These are phyloP conservation scores for Lachnellula arida DNA, from an alignment of 2,329 filamentous ascomycete genomes.

Conservation along the genomic window DNA sequence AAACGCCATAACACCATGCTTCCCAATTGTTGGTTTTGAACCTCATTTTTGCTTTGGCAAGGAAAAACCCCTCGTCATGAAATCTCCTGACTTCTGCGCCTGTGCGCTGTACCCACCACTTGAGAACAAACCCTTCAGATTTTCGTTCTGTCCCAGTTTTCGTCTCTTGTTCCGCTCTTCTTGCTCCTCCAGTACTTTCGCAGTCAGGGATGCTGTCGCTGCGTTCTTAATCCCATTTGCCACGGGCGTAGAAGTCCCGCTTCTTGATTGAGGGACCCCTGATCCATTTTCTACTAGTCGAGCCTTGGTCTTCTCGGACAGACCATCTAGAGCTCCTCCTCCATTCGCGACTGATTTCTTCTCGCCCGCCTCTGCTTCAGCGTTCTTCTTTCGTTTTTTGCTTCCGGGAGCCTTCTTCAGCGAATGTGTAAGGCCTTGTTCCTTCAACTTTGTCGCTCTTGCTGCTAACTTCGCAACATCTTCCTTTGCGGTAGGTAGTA, in stretches of 20 bases:
- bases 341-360: constrained; percentile 13
- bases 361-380: constrained; percentile 38
- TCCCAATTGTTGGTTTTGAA: neutral
- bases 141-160: constrained; percentile 58
- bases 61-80: constrained; percentile 55
- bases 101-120: constrained; percentile 38
- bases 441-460: constrained; percentile 63
- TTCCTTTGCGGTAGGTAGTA: constrained; percentile 65
- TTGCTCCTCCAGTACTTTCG: constrained; percentile 82
- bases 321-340: constrained; percentile 22
- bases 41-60: constrained; percentile 39
- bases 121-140: constrained; percentile 50
- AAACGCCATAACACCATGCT: constrained; percentile 3
- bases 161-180: constrained; percentile 74
- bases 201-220: constrained; percentile 78
- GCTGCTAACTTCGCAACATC: constrained; percentile 66
- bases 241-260: constrained; percentile 31
- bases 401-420: constrained; percentile 72
- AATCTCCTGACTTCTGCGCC: constrained; percentile 42
- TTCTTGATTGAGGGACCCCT: constrained; percentile 24
- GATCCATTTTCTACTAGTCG: constrained; percentile 24
- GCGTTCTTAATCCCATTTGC: constrained; percentile 74
- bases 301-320: constrained; percentile 22
- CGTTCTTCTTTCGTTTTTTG: constrained; percentile 71
- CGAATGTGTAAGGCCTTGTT: constrained; percentile 74